A percentile compares a stretch with the other conserved stretches of the same genome.
These are phyloP conservation scores for Fusarium pseudocircinatum DNA, from an alignment of 2,329 filamentous ascomycete genomes.

Conservation along the genomic window DNA sequence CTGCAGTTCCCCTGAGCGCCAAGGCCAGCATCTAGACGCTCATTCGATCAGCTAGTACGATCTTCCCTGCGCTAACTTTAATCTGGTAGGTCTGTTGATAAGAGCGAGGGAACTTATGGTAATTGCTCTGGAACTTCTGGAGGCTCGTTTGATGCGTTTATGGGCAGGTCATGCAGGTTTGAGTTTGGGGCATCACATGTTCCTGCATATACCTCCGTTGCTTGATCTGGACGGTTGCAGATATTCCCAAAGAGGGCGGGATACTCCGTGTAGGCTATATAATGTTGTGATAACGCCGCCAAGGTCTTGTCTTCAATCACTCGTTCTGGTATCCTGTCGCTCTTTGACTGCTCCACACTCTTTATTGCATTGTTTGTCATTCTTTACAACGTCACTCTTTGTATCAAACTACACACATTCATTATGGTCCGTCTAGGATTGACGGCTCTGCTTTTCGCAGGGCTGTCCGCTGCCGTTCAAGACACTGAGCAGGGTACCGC, in stretches of 20 bases:
- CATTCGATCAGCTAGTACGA: not conserved
- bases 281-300: not conserved
- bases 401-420: not conserved
- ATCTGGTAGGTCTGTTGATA: conserved; percentile 16
- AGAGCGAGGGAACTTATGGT: conserved; percentile 13
- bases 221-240: not conserved
- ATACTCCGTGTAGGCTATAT: not conserved
- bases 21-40: not conserved
- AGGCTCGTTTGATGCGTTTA: not conserved
- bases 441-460: conserved; percentile 28
- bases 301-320: conserved; percentile 11
- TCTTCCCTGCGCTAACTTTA: conserved; percentile 10
- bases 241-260: not conserved
- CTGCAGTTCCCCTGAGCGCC: conserved; percentile 11
- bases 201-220: not conserved
- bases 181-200: not conserved
- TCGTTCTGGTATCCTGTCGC: not conserved
- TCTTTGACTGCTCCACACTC: not conserved
- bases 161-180: not conserved
- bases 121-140: conserved; percentile 10
- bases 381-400: conserved; percentile 11
- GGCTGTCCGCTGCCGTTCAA: conserved; percentile 11
- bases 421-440: conserved; percentile 25
- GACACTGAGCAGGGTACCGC: conserved; percentile 16
- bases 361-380: not conserved